These are phyloP conservation scores for Przewalskia tangutica DNA, from an alignment of 257 asterid genomes.

Conservation along the genomic window DNA sequence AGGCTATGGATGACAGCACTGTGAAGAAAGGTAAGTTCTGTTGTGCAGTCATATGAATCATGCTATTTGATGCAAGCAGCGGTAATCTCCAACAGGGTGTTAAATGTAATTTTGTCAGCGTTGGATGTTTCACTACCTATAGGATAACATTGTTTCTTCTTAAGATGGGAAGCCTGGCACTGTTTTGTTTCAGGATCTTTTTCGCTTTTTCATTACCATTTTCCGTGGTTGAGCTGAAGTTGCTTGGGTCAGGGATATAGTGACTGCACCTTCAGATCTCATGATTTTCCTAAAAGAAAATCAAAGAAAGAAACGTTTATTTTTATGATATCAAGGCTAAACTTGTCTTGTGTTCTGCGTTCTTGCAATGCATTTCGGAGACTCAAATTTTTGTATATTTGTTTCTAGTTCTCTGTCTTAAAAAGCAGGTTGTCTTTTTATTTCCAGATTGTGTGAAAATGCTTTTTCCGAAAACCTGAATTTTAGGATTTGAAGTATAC, in stretches of 20 bases:
- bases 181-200: neutral
- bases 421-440: neutral
- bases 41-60: neutral
- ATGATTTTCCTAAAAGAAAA: neutral
- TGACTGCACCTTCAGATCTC: neutral
- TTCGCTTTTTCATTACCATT: neutral
- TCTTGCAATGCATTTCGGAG: neutral
- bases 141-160: neutral
- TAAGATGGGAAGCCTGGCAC: neutral
- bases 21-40: slow-evolving; percentile 53
- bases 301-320: neutral
- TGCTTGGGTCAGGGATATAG: neutral
- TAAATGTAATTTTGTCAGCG: neutral
- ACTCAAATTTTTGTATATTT: neutral
- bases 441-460: neutral
- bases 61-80: neutral
- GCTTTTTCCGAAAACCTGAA: neutral
- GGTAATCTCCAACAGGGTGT: neutral
- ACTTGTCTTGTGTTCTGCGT: neutral
- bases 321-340: neutral
- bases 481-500: neutral
- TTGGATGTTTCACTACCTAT: neutral
- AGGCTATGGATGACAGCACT: slow-evolving; percentile 94
- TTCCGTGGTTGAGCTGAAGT: neutral
- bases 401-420: neutral